Conservation (phyloP, 2,329 filamentous ascomycete genomes). For the Talaromyces sp. region DNA sequence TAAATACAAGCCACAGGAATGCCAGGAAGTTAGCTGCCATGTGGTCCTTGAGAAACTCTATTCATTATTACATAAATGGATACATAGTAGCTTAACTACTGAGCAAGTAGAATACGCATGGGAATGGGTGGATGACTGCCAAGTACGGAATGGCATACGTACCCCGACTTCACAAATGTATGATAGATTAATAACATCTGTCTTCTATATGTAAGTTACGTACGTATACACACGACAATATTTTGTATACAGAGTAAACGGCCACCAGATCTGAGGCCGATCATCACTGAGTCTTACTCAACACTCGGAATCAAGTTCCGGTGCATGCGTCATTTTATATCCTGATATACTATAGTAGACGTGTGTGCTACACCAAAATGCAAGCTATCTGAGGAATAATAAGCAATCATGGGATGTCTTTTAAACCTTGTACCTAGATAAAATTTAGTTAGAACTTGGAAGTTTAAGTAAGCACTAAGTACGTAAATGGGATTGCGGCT, state of each 20-base stretch:
- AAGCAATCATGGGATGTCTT: neutral
- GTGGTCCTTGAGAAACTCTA: neutral
- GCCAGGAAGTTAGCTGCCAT: neutral
- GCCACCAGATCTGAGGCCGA: neutral
- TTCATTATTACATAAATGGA: neutral
- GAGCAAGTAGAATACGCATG: neutral
- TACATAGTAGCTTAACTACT: neutral
- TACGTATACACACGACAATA: neutral
- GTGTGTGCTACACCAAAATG: neutral
- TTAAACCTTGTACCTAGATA: neutral
- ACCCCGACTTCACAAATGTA: neutral
- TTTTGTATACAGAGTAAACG: neutral
- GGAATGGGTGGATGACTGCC: neutral
- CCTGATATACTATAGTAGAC: neutral
- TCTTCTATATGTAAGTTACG: too few relatives aligned
- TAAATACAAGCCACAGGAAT: conserved; percentile 1
- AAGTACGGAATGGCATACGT: too few relatives aligned
- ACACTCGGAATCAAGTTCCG: neutral
- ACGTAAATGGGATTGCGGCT: neutral
- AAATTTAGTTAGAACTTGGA: neutral
- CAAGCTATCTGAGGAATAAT: neutral
- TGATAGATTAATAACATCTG: neutral
- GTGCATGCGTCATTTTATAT: neutral
- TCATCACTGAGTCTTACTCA: neutral
- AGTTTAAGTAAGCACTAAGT: neutral